phyloP scores from a whole-genome alignment of 306 rosid species.

The Abrus pulchellus region DNA sequence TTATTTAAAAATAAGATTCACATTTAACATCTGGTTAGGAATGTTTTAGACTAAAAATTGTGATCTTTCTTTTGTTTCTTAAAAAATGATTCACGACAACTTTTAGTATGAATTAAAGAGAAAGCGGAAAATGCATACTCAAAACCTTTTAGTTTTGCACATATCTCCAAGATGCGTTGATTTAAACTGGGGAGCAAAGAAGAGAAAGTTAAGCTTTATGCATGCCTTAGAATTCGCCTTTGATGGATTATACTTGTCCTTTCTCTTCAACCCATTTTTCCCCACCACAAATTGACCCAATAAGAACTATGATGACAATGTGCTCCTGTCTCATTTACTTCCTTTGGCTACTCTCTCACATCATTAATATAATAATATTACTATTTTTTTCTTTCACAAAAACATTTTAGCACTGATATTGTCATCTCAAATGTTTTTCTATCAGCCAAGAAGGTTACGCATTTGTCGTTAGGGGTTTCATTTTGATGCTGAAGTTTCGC shows the following conservation, averaged over 20 bases:
- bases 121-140: constrained; percentile 17
- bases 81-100: constrained; percentile 8
- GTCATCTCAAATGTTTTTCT: neutral
- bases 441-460: neutral
- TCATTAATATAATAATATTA: neutral
- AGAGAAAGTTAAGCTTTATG: constrained; percentile 40
- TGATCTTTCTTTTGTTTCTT: too few relatives aligned
- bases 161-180: constrained; percentile 34
- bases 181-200: constrained; percentile 43
- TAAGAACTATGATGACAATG: constrained; percentile 25
- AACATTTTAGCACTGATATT: too few relatives aligned
- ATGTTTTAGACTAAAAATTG: too few relatives aligned
- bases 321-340: constrained; percentile 24
- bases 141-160: constrained; percentile 45
- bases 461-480: neutral
- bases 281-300: constrained; percentile 38
- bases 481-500: neutral
- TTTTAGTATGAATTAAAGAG: constrained; percentile 28
- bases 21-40: too few relatives aligned
- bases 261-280: constrained; percentile 31
- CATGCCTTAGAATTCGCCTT: constrained; percentile 39
- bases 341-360: neutral
- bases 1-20: too few relatives aligned
- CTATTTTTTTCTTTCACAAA: neutral
- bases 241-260: constrained; percentile 1